Evolutionary conservation across 192 early-diverging fungal species (phyloP), one percentile per base, ranked within the genome.

Genomic region (Dimargaris verticillata): DNA sequence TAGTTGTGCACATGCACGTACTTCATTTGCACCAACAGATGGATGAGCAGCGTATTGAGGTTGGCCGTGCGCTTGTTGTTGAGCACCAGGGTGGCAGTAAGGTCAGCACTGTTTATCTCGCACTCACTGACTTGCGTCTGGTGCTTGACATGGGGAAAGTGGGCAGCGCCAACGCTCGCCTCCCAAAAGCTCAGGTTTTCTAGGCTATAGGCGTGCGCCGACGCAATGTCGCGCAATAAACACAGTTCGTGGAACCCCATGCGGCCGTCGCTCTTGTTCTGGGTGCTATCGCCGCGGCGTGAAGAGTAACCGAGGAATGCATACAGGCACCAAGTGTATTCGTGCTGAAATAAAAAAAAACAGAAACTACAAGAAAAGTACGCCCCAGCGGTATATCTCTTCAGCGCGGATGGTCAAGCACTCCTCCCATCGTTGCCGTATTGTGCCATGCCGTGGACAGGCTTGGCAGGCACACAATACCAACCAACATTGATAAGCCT

Each of bases 181-280:
- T 43, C 57, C 57, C 57, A 59, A 22, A 59, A 59, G 14, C 28
- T 25, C 11, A 44, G 42, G 29, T 59, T 59, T 22, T 59, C 57
- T 20, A 59, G 20, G n/a, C 15, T 20, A 38, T 44, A 59, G 38
- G 43, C n/a, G n/a, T 59, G 41, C 0, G 57, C 15, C 17, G 57
- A 59, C 11, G 43, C 41, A 20, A 59, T 41, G 29, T 59, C 57
- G 14, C 57, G 57, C 13, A 59, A 13, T 13, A 44, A 10, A 20
- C 41, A 59, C 42, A 44, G 29, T 44, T 59, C 57, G 26, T 28
- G 22, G 42, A 44, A 59, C 11, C 57, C 57, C 57, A 59, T 38
- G 33, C 33, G 33, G 7, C 33, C 33, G 33, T 38, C 33, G 33
- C 33, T 5, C 33, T 38, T 2, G 33, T 2, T 38, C 33, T 38